phyloP scores from a whole-genome alignment of 225 moss, liverwort and hornwort species.

The Bryoerythrophyllum caledonicum region DNA sequence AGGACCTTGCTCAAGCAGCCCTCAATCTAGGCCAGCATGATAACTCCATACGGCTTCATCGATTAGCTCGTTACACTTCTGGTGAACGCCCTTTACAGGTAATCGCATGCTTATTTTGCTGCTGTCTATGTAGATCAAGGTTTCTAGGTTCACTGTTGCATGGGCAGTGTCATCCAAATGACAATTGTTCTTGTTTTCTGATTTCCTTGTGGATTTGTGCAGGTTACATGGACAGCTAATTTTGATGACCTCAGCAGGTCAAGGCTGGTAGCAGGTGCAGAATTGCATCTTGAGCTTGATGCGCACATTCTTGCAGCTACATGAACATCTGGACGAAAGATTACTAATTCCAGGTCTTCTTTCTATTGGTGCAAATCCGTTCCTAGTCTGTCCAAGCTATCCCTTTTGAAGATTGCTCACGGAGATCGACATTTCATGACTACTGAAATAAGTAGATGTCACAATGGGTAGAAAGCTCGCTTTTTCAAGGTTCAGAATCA shows the following conservation, averaged over 20 bases:
- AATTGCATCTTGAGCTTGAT: conserved; percentile 18
- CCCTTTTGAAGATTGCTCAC: conserved; percentile 23
- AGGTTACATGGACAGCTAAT: conserved; percentile 27
- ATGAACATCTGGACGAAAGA: conserved; percentile 15
- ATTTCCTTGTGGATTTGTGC: conserved; percentile 18
- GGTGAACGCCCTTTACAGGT: conserved; percentile 22
- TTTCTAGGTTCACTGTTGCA: background rate
- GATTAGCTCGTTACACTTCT: conserved; percentile 3
- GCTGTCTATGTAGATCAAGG: background rate
- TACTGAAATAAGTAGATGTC: conserved; percentile 23
- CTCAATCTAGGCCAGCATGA: conserved; percentile 27
- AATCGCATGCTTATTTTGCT: background rate
- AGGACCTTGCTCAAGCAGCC: conserved; percentile 30
- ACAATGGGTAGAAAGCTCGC: conserved; percentile 1
- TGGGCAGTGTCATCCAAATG: background rate
- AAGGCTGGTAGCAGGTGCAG: conserved; percentile 7
- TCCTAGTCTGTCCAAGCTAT: conserved; percentile 7
- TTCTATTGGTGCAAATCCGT: conserved; percentile 13
- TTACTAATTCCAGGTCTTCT: conserved; percentile 20
- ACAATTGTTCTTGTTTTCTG: background rate
- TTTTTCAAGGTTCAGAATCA: conserved; percentile 1
- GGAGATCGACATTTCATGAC: conserved; percentile 9
- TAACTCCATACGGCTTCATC: conserved; percentile 22
- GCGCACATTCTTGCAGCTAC: conserved; percentile 9
- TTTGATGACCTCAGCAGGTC: conserved; percentile 27